Evolutionary conservation across 2,329 filamentous ascomycete species (phyloP).

Genomic region (Aspergillus phoenicis): DNA sequence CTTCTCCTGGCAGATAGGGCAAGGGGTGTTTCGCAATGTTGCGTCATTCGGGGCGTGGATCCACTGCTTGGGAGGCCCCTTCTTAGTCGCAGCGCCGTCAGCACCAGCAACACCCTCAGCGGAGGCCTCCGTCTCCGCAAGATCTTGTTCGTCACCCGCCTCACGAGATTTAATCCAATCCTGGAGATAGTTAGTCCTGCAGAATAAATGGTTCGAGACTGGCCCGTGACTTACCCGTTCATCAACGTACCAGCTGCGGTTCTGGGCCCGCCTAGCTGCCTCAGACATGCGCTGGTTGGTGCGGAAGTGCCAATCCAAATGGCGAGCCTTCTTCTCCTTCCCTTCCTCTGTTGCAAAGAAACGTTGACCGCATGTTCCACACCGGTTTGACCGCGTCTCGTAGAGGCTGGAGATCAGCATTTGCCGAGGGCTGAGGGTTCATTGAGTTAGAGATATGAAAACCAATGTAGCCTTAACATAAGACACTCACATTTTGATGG

Average conservation of each 20-base stretch:
- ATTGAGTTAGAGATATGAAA: constrained; percentile 19
- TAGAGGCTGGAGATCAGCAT: constrained; percentile 75
- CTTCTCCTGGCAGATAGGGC: constrained; percentile 92
- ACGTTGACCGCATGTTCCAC: constrained; percentile 85
- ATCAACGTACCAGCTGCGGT: constrained; percentile 93
- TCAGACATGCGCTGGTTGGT: constrained; percentile 88
- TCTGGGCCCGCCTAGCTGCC: constrained; percentile 80
- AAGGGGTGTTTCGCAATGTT: constrained; percentile 72
- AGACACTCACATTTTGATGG: constrained; percentile 70
- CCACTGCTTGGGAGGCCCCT: constrained; percentile 67
- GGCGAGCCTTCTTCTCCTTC: constrained; percentile 80
- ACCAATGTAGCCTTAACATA: constrained; percentile 1
- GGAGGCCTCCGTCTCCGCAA: constrained; percentile 44
- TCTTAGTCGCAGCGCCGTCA: constrained; percentile 49
- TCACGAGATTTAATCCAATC: constrained; percentile 91
- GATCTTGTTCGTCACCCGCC: constrained; percentile 65
- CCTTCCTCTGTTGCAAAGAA: constrained; percentile 79
- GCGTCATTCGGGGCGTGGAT: constrained; percentile 82
- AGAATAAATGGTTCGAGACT: not conserved
- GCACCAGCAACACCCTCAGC: constrained; percentile 45
- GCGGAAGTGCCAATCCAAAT: constrained; percentile 98
- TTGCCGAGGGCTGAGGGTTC: constrained; percentile 64
- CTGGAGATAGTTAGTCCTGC: constrained; percentile 43
- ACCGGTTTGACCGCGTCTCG: constrained; percentile 80
- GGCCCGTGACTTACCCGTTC: constrained; percentile 66